phyloP scores from a whole-genome alignment of 495 filamentous ascomycete genomes.

The Neurospora sp. region DNA sequence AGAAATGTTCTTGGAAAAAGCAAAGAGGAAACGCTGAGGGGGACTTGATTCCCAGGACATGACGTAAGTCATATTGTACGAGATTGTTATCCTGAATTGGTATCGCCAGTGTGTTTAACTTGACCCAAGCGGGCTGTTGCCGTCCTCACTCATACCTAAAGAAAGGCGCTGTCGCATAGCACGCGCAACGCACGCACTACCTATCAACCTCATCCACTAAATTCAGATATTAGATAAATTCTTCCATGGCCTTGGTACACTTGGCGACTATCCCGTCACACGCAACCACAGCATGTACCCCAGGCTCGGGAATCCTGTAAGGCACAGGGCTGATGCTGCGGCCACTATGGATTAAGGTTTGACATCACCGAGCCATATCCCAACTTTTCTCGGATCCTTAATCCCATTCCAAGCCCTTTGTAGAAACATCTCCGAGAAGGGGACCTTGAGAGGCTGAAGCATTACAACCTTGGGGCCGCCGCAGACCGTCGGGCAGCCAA shows the following conservation, averaged over 20 bases:
- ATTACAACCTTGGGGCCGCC: constrained; percentile 10
- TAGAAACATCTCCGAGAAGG: constrained; percentile 21
- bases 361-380: constrained; percentile 14
- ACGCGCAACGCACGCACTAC: neutral
- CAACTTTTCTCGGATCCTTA: constrained; percentile 3
- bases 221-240: neutral
- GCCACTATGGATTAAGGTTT: constrained; percentile 18
- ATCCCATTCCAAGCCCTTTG: constrained; percentile 19
- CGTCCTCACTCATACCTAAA: neutral
- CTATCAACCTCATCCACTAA: neutral
- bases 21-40: neutral
- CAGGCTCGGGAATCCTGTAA: constrained; percentile 1
- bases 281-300: neutral
- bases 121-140: neutral
- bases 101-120: neutral
- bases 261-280: neutral
- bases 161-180: neutral
- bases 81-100: neutral
- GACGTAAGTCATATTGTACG: neutral
- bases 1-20: neutral
- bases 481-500: constrained; percentile 10
- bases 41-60: neutral
- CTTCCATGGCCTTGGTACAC: neutral
- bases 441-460: constrained; percentile 7
- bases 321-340: constrained; percentile 6